A percentile compares a stretch with the other conserved stretches of the same genome.
These are phyloP conservation scores for Wickerhamomyces sydowiorum DNA, from an alignment of 805 yeast genomes.

Conservation along the genomic window DNA sequence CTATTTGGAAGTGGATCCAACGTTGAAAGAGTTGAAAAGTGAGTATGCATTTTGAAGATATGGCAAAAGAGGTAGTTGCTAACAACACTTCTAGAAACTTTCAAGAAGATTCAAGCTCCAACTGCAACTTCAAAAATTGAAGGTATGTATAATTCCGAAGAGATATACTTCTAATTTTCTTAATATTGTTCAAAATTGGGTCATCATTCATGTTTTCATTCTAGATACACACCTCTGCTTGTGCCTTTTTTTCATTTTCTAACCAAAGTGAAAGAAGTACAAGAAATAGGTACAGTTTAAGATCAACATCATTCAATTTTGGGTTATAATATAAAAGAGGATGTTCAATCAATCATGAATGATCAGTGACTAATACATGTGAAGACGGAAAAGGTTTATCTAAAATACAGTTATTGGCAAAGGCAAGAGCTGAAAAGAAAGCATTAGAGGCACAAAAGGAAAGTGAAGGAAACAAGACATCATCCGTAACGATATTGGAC, in stretches of 20 bases:
- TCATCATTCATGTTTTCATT: neutral
- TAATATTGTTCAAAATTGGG: slow-evolving; percentile 5
- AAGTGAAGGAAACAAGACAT: neutral
- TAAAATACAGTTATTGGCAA: slow-evolving; percentile 18
- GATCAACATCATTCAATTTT: slow-evolving; percentile 4
- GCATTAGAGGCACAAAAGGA: neutral
- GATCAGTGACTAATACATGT: neutral
- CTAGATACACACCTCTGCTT: too few species aligned
- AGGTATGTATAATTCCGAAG: slow-evolving; percentile 38
- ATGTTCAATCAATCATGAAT: neutral
- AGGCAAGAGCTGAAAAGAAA: slow-evolving; percentile 16
- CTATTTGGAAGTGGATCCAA: slow-evolving; percentile 47
- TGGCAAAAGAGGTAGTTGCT: neutral
- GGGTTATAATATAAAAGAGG: neutral
- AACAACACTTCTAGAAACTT: slow-evolving; percentile 11
- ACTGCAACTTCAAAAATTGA: slow-evolving; percentile 22
- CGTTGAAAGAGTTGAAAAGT: slow-evolving; percentile 40
- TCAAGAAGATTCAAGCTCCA: slow-evolving; percentile 14
- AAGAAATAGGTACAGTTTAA: neutral
- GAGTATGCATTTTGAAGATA: slow-evolving; percentile 2
- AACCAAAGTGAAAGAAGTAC: neutral
- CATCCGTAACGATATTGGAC: slow-evolving; percentile 18
- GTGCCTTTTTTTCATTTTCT: too few species aligned
- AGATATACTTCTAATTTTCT: slow-evolving; percentile 1
- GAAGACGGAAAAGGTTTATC: slow-evolving; percentile 8